Percentiles rank a stretch among this genome's conserved stretches.
Conservation (phyloP, 768 basidiomycete genomes). For the Kwoniella mangroviensis region DNA sequence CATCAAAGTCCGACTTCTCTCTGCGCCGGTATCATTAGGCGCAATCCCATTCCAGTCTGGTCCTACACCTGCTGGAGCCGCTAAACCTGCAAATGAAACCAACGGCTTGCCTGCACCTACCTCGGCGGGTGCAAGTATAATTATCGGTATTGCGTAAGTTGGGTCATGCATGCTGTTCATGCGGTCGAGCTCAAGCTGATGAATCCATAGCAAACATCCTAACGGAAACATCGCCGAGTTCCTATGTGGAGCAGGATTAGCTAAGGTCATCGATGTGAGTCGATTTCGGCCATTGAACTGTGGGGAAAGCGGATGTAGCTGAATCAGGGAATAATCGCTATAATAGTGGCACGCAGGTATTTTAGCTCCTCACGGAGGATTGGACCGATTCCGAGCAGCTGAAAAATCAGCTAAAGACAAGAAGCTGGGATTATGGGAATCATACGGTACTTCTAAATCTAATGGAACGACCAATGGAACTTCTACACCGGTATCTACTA, state of each 20-base stretch:
- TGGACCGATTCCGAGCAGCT: slow-evolving; percentile 83
- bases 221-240: slow-evolving; percentile 93
- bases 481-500: slow-evolving; percentile 28
- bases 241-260: slow-evolving; percentile 80
- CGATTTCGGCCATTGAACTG: not conserved
- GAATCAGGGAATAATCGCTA: not conserved
- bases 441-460: slow-evolving; percentile 49
- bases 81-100: slow-evolving; percentile 53
- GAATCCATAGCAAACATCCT: slow-evolving; percentile 67
- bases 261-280: slow-evolving; percentile 76
- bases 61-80: slow-evolving; percentile 75
- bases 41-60: slow-evolving; percentile 78
- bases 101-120: slow-evolving; percentile 56
- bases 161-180: slow-evolving; percentile 57
- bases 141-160: slow-evolving; percentile 71
- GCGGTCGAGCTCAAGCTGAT: not conserved
- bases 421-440: slow-evolving; percentile 59
- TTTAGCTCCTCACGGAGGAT: slow-evolving; percentile 78
- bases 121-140: slow-evolving; percentile 75
- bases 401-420: slow-evolving; percentile 70
- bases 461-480: slow-evolving; percentile 32
- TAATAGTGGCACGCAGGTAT: slow-evolving; percentile 88
- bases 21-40: slow-evolving; percentile 68
- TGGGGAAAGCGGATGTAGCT: not conserved
- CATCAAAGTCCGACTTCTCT: slow-evolving; percentile 57